These are phyloP conservation scores for Globisporangium megalacanthum DNA, from an alignment of 352 stramenopile species.

Conservation along the genomic window DNA sequence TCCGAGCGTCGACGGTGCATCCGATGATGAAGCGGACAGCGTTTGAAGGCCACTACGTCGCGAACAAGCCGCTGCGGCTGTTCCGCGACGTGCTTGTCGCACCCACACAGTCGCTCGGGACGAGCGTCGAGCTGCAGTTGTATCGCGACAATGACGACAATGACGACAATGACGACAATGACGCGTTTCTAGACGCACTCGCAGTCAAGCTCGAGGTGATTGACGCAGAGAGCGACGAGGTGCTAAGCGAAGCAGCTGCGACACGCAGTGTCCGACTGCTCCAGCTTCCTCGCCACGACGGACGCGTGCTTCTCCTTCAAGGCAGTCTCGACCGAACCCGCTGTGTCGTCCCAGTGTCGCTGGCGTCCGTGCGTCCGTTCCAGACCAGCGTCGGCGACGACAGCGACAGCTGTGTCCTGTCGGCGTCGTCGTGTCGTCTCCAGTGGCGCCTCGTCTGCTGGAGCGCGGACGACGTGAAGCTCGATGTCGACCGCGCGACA, in stretches of 20 bases:
- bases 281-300: conserved; percentile 44
- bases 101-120: conserved; percentile 36
- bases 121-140: conserved; percentile 45
- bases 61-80: conserved; percentile 59
- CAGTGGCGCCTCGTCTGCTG: conserved; percentile 52
- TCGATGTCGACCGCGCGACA: conserved; percentile 50
- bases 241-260: conserved; percentile 21
- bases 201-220: conserved; percentile 55
- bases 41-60: conserved; percentile 48
- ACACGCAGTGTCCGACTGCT: conserved; percentile 33
- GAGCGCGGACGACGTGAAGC: conserved; percentile 54
- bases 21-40: conserved; percentile 28
- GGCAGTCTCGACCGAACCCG: conserved; percentile 44
- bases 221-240: conserved; percentile 23
- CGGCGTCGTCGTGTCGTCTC: background rate
- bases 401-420: too few species aligned
- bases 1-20: conserved; percentile 29
- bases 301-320: conserved; percentile 31
- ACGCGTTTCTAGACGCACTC: conserved; percentile 21
- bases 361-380: conserved; percentile 61
- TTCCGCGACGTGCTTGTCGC: conserved; percentile 58
- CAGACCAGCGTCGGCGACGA: conserved; percentile 14
- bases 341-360: conserved; percentile 36
- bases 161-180: conserved; percentile 2
- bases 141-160: conserved; percentile 2